A percentile compares a stretch with the other conserved stretches of the same genome.
Conservation (phyloP, 2,329 filamentous ascomycete species). For the Talaromyces piceae region DNA sequence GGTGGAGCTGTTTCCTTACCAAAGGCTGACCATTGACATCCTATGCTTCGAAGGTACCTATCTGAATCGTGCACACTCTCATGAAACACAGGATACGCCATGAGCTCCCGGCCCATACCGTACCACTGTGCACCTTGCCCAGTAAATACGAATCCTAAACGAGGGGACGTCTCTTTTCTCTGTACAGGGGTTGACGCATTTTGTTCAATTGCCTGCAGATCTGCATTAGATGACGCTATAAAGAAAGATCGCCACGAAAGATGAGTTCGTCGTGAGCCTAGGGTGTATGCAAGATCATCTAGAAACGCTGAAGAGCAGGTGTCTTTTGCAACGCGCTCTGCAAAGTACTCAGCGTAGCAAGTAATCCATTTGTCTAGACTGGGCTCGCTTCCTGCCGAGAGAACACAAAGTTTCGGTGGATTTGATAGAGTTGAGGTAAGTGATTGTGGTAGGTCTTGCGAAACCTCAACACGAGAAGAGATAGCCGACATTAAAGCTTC, state of each 20-base stretch:
- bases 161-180: not conserved
- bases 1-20: constrained; percentile 17
- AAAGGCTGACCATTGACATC: constrained; percentile 17
- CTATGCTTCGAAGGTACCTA: constrained; percentile 15
- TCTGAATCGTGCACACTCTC: constrained; percentile 16
- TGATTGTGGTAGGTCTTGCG: no score
- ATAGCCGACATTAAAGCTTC: constrained; percentile 17
- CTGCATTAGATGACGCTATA: constrained; percentile 12
- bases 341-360: no score
- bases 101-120: constrained; percentile 13
- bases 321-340: not conserved
- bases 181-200: constrained; percentile 9
- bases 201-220: constrained; percentile 10
- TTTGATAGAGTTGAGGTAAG: no score
- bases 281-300: constrained; percentile 17
- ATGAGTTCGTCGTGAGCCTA: constrained; percentile 12
- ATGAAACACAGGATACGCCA: constrained; percentile 9
- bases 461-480: constrained; percentile 21
- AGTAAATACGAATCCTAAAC: constrained; percentile 5
- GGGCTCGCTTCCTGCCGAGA: not conserved
- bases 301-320: constrained; percentile 7
- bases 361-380: not conserved
- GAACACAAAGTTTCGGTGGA: not conserved
- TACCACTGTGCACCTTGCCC: constrained; percentile 10
- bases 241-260: constrained; percentile 4